These are phyloP conservation scores for Rhinocladiella similis DNA, from an alignment of 2,329 filamentous ascomycete genomes.

Conservation along the genomic window DNA sequence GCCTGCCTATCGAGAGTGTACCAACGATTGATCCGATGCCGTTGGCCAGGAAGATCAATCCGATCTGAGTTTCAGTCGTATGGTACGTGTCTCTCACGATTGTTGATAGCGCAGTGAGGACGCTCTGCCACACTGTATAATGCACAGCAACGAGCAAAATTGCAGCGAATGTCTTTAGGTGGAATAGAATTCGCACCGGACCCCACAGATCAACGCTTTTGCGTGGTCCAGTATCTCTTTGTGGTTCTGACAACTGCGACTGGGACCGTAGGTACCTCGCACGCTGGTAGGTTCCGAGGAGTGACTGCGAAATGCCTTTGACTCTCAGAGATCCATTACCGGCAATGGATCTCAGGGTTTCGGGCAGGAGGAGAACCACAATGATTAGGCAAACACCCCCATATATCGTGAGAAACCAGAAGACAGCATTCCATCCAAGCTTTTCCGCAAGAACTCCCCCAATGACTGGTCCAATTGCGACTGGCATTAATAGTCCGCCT, in stretches of 20 bases:
- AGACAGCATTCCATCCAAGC: slow-evolving; percentile 45
- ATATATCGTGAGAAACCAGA: slow-evolving; percentile 46
- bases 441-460: slow-evolving; percentile 40
- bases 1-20: slow-evolving; percentile 52
- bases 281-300: slow-evolving; percentile 9
- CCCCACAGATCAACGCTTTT: slow-evolving; percentile 48
- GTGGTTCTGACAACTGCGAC: neutral
- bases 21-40: slow-evolving; percentile 57
- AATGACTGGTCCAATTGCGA: slow-evolving; percentile 49
- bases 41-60: slow-evolving; percentile 56
- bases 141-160: slow-evolving; percentile 52
- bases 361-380: slow-evolving; percentile 39
- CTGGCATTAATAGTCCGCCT: slow-evolving; percentile 41
- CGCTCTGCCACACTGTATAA: slow-evolving; percentile 59
- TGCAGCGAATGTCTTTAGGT: slow-evolving; percentile 45
- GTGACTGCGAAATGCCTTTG: slow-evolving; percentile 6
- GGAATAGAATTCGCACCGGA: slow-evolving; percentile 50
- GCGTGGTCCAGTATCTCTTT: slow-evolving; percentile 4
- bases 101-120: slow-evolving; percentile 54
- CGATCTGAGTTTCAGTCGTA: slow-evolving; percentile 47
- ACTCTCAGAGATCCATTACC: slow-evolving; percentile 33
- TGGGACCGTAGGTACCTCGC: neutral
- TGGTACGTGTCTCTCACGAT: slow-evolving; percentile 49
- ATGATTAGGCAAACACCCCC: slow-evolving; percentile 36
- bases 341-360: slow-evolving; percentile 41